Base-by-base conservation (phyloP, 495 filamentous ascomycete genomes). In the Mycothermus thermophilus region DNA sequence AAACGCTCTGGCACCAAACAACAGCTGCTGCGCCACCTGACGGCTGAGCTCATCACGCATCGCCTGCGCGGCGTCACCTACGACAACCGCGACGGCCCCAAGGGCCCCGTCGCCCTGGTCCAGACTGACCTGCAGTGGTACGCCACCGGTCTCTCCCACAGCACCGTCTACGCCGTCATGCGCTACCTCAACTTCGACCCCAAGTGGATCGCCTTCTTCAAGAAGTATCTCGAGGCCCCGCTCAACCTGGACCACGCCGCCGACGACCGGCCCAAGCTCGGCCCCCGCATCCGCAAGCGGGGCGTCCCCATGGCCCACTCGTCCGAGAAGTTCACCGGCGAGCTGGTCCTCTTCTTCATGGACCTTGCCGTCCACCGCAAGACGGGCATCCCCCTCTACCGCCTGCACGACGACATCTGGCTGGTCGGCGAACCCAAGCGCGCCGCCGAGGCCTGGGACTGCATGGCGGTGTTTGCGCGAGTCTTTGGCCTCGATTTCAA, bases 371-470 rank as follows among this genome's bases (percentile, higher is more conserved):
- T 83, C 28, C 80, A 81, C 31, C 67, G 75, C 34, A 46, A 55
- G 27, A 68, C 76, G 0, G 55, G 70, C 3, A 58, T 64, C 15
- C 60, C 71, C 20, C 56, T 81, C 3, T 79, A 80, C 38, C 72
- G 77, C 0, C 51, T 80, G 13, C 72, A 79, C 40, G 77, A 80
- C 44, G 78, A 83, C 46, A 66, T 83, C 34, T 81, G 76, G 75
- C 66, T 81, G 36, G 75, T 74, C 58, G 67, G 72, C n/a, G 52
- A 71, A 14, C 66, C 71, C 15, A 39, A 58, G 6, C 59, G 52
- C n/a, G 72, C 70, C 34, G 63, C 58, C 18, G 57, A 59, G 30
- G 77, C 74, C 4, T 83, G 78, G 77, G 36, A 46, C 6, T 56
- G 60, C 11, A 74, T 80, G 66, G 57, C 62, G 18, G 37, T 57